Base-by-base conservation (phyloP, 495 filamentous ascomycete genomes). In the Hyaloscypha bicolor region DNA sequence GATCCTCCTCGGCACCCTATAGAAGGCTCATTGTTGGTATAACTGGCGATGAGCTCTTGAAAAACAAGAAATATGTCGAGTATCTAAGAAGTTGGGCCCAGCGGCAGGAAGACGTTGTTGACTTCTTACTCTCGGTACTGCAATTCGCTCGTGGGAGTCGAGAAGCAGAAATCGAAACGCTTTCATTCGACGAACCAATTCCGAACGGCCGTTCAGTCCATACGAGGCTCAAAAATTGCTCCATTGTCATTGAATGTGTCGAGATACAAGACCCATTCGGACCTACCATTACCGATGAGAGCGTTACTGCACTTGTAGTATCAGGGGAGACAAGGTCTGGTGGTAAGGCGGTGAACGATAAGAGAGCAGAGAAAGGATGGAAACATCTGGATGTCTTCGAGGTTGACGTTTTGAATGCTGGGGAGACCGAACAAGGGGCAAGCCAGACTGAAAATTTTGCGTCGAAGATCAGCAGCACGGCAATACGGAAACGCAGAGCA, bases 181-280 rank as follows among this genome's bases (percentile, higher is more conserved):
- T 48, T 12, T 63, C 62, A 4, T 45, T 65, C 5, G 45, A 63
- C 37, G 51, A 72, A 55, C 68, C 69, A 33, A 33, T 33, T 14
- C 63, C 64, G 3, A 75, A 72, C 56, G 71, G 71, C 8, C 39
- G 37, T 55, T 71, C 66, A 37, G 67, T 81, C 33, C 73, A 72
- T 29, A 79, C 82, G 9, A 71, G 60, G 6, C 82, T 85, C 71
- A 75, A 79, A 31, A 61, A 79, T 35, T 79, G 75, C 55, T 75
- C 76, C 0, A 78, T 87, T 52, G 69, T 77, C 9, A 77, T 97
- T 62, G 89, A 89, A 68, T 90, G 91, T 71, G 90, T 93, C 55
- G 86, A 94, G 76, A 93, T 99, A 62, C 86, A 88, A 63, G 95
- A 99, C 76, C 85, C 91, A 8, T 98, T 89, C 79, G 95, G 95